phyloP scores from a whole-genome alignment of 352 stramenopile species.

The Phytophthora litchii region DNA sequence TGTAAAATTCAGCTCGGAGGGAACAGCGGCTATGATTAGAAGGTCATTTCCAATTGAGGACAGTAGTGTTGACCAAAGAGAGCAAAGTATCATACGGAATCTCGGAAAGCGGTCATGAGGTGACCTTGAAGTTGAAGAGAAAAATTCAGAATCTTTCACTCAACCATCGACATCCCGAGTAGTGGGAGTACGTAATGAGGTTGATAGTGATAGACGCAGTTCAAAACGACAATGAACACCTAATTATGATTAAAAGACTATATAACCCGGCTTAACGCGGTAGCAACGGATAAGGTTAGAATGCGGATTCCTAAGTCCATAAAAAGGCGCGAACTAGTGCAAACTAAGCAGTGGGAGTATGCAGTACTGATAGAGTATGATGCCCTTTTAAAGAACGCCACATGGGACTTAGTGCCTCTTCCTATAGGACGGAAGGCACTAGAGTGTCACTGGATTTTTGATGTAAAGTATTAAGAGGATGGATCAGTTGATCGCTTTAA shows the following conservation, averaged over 20 bases:
- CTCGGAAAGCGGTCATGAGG: not conserved
- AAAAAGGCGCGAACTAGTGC: slow-evolving; percentile 6
- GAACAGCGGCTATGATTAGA: slow-evolving; percentile 2
- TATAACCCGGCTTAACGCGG: not conserved
- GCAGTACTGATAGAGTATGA: slow-evolving; percentile 9
- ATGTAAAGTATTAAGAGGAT: slow-evolving; percentile 4
- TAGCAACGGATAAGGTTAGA: not conserved
- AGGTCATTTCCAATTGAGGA: slow-evolving; percentile 4
- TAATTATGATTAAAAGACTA: slow-evolving; percentile 4
- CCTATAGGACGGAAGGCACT: not conserved
- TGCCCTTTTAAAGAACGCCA: not conserved
- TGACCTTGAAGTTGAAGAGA: slow-evolving; percentile 4
- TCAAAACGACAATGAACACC: not conserved
- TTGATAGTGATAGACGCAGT: not conserved
- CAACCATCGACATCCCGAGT: not conserved
- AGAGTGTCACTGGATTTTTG: slow-evolving; percentile 1
- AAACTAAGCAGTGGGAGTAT: slow-evolving; percentile 15
- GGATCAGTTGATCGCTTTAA: not conserved
- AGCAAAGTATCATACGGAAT: slow-evolving; percentile 2
- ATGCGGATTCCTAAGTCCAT: slow-evolving; percentile 12
- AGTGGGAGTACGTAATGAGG: slow-evolving; percentile 5
- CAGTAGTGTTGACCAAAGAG: not conserved
- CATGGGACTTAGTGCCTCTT: not conserved
- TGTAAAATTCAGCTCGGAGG: slow-evolving; percentile 3
- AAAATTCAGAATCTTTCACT: not conserved